A percentile compares a stretch with the other conserved stretches of the same genome.
phyloP scores from a whole-genome alignment of 2,329 filamentous ascomycete species.

The Keithomyces neogunnii region DNA sequence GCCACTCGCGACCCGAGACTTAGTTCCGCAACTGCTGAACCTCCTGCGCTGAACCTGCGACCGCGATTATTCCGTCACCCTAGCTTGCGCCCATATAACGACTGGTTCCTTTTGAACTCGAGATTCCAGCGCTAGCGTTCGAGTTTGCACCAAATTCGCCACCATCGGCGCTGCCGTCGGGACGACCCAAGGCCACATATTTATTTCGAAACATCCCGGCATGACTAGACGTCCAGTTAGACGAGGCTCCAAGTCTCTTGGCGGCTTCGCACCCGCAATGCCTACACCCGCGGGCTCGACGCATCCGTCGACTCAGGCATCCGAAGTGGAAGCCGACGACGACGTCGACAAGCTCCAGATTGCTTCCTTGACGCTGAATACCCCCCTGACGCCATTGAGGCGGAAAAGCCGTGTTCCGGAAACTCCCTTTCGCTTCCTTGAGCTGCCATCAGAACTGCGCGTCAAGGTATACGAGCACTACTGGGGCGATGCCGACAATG shows the following conservation, averaged over 20 bases:
- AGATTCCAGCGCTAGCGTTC: not conserved
- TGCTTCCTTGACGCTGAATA: slow-evolving; percentile 33
- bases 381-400: slow-evolving; percentile 21
- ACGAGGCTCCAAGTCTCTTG: slow-evolving; percentile 1
- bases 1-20: slow-evolving; percentile 19
- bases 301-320: slow-evolving; percentile 26
- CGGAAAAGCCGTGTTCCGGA: slow-evolving; percentile 24
- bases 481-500: slow-evolving; percentile 43
- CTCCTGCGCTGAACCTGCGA: not conserved
- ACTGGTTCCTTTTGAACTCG: too few relatives aligned
- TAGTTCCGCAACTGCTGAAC: not conserved
- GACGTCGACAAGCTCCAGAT: slow-evolving; percentile 32
- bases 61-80: not conserved
- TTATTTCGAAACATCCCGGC: slow-evolving; percentile 8
- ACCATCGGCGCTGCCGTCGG: not conserved
- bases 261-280: slow-evolving; percentile 21
- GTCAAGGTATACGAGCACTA: slow-evolving; percentile 59
- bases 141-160: slow-evolving; percentile 3
- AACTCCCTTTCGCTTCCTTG: slow-evolving; percentile 54
- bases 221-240: slow-evolving; percentile 17
- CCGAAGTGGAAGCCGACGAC: slow-evolving; percentile 32
- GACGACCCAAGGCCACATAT: too few relatives aligned
- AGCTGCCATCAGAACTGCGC: slow-evolving; percentile 61
- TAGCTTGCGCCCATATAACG: not conserved
- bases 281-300: slow-evolving; percentile 29